A percentile compares a stretch with the other conserved stretches of the same genome.
Conservation (phyloP, 1,284 basidiomycete species). For the Marasmius oreades region DNA sequence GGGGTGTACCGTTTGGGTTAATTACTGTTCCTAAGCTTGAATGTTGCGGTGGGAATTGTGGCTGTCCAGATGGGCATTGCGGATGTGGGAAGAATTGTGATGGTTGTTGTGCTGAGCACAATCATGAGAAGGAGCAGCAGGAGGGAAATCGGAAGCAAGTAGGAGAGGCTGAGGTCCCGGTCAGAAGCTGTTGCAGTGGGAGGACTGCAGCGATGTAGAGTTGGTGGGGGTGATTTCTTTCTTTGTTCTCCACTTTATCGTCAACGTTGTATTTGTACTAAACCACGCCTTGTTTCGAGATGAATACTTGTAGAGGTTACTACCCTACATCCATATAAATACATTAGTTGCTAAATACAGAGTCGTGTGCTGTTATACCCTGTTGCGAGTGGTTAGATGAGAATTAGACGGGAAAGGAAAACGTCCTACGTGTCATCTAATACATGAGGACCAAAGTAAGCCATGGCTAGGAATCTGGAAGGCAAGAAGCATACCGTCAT, state of each 20-base stretch:
- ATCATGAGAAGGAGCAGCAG: constrained; percentile 7
- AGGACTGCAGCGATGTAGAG: not conserved
- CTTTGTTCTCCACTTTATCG: too few relatives aligned
- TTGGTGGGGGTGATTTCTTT: too few relatives aligned
- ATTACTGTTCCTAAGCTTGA: constrained; percentile 62
- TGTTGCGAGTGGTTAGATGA: not conserved
- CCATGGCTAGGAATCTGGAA: constrained; percentile 5
- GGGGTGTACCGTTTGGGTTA: constrained; percentile 40
- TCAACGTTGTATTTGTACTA: too few relatives aligned
- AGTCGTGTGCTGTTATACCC: constrained; percentile 12
- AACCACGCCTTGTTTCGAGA: too few relatives aligned
- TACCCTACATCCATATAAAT: not conserved
- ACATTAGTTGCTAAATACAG: not conserved
- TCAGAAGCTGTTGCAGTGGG: constrained; percentile 13
- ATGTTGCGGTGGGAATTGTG: constrained; percentile 60
- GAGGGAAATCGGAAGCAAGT: constrained; percentile 1
- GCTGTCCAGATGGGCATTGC: constrained; percentile 49
- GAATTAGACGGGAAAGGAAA: not conserved
- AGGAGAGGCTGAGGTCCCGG: not conserved
- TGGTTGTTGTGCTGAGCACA: constrained; percentile 41
- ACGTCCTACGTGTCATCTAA: constrained; percentile 40
- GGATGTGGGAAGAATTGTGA: constrained; percentile 48
- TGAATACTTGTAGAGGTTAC: not conserved
- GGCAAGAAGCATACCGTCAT: constrained; percentile 53
- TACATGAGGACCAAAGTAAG: not conserved